A percentile compares a stretch with the other conserved stretches of the same genome.
These are phyloP conservation scores for Spongospora subterranea DNA, from an alignment of 208 protist genomes.

Conservation along the genomic window DNA sequence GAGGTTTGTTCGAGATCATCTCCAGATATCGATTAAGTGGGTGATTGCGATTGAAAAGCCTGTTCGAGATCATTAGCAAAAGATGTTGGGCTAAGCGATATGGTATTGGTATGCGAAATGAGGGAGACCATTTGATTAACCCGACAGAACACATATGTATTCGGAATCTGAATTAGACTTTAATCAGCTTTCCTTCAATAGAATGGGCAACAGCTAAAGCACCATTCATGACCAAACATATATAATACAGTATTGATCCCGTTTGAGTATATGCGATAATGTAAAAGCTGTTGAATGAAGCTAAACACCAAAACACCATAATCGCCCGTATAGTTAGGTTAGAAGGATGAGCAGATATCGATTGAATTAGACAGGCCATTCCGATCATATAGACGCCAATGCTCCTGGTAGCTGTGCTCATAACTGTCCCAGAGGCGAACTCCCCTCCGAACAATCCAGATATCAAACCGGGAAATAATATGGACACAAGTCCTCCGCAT, in stretches of 20 bases:
- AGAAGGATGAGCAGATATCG: background rate
- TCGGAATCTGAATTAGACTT: too few relatives aligned
- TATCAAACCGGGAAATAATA: background rate
- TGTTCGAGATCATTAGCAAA: too few relatives aligned
- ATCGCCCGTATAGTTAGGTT: background rate
- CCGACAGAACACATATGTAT: too few relatives aligned
- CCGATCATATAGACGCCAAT: slow-evolving; percentile 11
- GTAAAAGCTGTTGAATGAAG: background rate
- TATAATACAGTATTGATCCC: background rate
- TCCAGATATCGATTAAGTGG: too few relatives aligned
- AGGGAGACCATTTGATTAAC: too few relatives aligned
- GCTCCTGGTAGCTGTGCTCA: background rate
- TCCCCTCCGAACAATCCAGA: background rate
- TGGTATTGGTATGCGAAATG: too few relatives aligned
- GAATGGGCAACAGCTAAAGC: background rate
- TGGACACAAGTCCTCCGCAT: background rate
- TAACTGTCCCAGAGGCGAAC: background rate
- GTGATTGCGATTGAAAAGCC: too few relatives aligned
- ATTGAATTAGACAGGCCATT: background rate
- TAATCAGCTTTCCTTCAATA: background rate
- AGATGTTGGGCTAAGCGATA: too few relatives aligned
- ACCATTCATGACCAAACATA: background rate
- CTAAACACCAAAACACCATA: background rate
- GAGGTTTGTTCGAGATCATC: too few relatives aligned
- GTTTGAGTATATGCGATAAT: background rate